These are phyloP conservation scores for Groenewaldozyma salmanticensis DNA, from an alignment of 805 yeast species.

Conservation along the genomic window DNA sequence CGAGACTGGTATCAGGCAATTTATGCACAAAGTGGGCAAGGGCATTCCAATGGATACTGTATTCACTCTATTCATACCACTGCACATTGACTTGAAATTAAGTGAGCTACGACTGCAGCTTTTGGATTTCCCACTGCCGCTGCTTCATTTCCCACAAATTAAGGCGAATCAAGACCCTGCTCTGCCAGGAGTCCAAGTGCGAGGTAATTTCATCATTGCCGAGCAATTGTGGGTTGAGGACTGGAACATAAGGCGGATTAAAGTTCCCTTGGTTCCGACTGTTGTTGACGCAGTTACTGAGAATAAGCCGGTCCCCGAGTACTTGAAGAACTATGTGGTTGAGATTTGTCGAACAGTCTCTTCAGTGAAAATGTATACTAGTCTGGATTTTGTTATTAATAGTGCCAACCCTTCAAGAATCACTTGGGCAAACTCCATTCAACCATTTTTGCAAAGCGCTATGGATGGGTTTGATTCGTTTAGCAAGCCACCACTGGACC, in stretches of 20 bases:
- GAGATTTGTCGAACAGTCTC: constrained; percentile 68
- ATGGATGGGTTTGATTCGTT: constrained; percentile 73
- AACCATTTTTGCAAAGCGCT: constrained; percentile 73
- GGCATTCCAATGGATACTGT: constrained; percentile 66
- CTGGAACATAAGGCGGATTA: constrained; percentile 47
- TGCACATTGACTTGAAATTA: constrained; percentile 44
- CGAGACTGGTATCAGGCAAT: constrained; percentile 44
- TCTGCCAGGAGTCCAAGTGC: constrained; percentile 25
- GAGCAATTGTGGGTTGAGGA: constrained; percentile 49
- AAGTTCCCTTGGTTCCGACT: constrained; percentile 50
- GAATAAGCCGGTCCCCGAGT: constrained; percentile 23
- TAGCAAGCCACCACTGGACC: constrained; percentile 84
- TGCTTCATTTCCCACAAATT: constrained; percentile 57
- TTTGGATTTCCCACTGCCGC: constrained; percentile 81
- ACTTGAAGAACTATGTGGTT: constrained; percentile 41
- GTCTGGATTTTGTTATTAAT: constrained; percentile 44
- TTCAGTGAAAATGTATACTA: constrained; percentile 61
- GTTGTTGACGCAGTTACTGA: constrained; percentile 6
- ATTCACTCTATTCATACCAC: constrained; percentile 62
- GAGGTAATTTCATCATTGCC: constrained; percentile 59
- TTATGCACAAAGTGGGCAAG: constrained; percentile 64
- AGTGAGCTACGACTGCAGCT: constrained; percentile 60
- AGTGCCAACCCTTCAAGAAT: constrained; percentile 53
- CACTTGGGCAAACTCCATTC: constrained; percentile 79
- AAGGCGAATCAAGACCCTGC: constrained; percentile 27